Conservation (phyloP, 2,329 filamentous ascomycete species). For the Scedosporium dehoogii region DNA sequence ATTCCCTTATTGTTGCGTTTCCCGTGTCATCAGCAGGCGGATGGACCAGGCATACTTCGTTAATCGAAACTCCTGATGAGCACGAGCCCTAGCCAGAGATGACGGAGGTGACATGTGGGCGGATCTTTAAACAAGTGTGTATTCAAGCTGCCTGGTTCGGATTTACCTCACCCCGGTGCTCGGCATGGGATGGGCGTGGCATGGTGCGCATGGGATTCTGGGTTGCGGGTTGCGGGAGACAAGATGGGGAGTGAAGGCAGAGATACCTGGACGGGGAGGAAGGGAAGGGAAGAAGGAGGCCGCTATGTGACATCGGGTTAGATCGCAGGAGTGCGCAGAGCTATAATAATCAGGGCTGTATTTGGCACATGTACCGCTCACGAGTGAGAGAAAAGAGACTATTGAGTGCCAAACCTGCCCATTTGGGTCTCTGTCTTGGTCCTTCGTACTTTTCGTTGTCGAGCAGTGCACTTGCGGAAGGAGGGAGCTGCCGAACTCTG, state of each 20-base stretch:
- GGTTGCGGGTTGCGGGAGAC: neutral
- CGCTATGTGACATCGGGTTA: no score
- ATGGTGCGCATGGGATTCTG: neutral
- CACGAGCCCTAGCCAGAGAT: conserved; percentile 1
- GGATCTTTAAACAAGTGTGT: neutral
- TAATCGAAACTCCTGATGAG: conserved; percentile 3
- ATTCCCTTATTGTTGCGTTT: conserved; percentile 5
- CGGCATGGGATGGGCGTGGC: neutral
- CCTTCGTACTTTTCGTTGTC: no score
- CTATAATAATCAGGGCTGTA: no score
- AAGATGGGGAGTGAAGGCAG: neutral
- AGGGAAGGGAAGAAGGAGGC: neutral
- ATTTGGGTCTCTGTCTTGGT: neutral
- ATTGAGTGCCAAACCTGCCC: conserved; percentile 2
- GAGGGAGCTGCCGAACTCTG: neutral
- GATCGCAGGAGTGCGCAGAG: no score
- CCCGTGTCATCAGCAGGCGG: conserved; percentile 5
- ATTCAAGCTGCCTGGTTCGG: neutral
- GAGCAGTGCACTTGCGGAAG: neutral
- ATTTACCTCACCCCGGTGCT: neutral
- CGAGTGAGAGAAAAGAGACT: neutral
- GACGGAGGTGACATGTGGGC: conserved; percentile 1
- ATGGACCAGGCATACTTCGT: conserved; percentile 1
- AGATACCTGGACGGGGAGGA: neutral
- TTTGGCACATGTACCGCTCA: neutral